Evolutionary conservation across 2,329 filamentous ascomycete species (phyloP), one percentile per base, ranked within the genome.

Genomic region (Penicillium sp.): DNA sequence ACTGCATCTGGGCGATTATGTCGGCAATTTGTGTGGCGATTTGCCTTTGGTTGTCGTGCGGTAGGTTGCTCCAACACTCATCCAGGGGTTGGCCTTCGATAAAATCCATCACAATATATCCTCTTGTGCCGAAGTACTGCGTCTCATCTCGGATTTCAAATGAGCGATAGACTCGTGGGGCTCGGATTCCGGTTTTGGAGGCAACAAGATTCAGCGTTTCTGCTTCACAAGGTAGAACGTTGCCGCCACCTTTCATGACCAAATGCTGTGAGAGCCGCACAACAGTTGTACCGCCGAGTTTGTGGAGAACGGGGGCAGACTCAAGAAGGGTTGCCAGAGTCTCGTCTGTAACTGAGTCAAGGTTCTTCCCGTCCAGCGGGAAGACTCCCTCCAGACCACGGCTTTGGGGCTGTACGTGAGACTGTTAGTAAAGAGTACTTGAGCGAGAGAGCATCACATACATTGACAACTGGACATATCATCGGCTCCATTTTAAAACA

Each of bases 31-130:
- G 54, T 1, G 13, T 29, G 11, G 48, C 40, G 15, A 55, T 35
- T 33, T 54, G 33, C 16, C 23, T 22, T 29, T 50, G 42, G 14
- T 46, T 30, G 12, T 47, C 22, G 49, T 7, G 22, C 22, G 22
- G 22, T 23, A 23, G 22, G 22, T 14, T 7, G 18, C 34, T 38
- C 54, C 52, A 57, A 39, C 51, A 49, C 34, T 45, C 31, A 35
- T 50, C 55, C 16, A 59, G 51, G 6, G 49, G 41, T 37, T 49
- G 15, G 4, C 56, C 54, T 22, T 45, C 18, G 33, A 60, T 48
- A 36, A 51, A 57, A 48, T 56, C 56, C 52, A 60, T 57, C 15
- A 57, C 44, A 35, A 56, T 45, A 30, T 56, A 57, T 10, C 55
- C 50, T 14, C 13, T 39, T 2, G 39, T 53, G n/a, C 45, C 50